Evolutionary conservation across 768 basidiomycete species (phyloP).

Genomic region (Sporobolomyces roseus): DNA sequence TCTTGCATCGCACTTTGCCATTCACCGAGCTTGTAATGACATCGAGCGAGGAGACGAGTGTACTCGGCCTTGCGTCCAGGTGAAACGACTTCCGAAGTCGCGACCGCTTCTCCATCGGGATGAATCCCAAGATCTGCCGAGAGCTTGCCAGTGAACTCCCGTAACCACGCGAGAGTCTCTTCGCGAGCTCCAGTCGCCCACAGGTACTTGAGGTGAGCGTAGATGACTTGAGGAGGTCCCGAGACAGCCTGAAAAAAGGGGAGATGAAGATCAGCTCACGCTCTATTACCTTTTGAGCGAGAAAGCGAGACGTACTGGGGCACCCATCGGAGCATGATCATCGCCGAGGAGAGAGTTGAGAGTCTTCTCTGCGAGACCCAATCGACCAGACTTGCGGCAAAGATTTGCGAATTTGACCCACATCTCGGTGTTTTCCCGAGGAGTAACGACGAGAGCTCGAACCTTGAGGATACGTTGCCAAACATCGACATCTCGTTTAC

Average conservation of each 20-base stretch:
- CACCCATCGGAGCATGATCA: conserved; percentile 49
- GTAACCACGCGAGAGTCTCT: conserved; percentile 75
- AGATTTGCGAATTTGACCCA: conserved; percentile 99
- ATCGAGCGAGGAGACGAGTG: conserved; percentile 85
- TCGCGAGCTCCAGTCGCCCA: conserved; percentile 81
- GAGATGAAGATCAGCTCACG: not conserved
- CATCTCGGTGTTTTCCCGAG: conserved; percentile 90
- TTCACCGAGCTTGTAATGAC: conserved; percentile 92
- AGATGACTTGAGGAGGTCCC: conserved; percentile 92
- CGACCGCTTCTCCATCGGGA: conserved; percentile 46
- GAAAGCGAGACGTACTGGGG: conserved; percentile 9
- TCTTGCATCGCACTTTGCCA: conserved; percentile 82
- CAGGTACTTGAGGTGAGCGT: conserved; percentile 90
- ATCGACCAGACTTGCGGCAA: conserved; percentile 89
- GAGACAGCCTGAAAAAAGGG: conserved; percentile 49
- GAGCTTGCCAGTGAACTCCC: conserved; percentile 73
- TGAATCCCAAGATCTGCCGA: conserved; percentile 69
- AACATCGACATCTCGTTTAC: conserved; percentile 96
- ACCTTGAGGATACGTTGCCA: conserved; percentile 98
- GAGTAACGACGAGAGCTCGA: conserved; percentile 83
- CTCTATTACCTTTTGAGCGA: not conserved
- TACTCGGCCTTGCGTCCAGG: conserved; percentile 59
- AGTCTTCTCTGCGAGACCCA: conserved; percentile 93
- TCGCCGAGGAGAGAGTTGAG: conserved; percentile 83
- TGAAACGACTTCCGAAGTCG: conserved; percentile 45